A percentile compares a stretch with the other conserved stretches of the same genome.
Evolutionary conservation across 2,329 filamentous ascomycete genomes (phyloP).

Genomic region (Diaporthe ilicicola): DNA sequence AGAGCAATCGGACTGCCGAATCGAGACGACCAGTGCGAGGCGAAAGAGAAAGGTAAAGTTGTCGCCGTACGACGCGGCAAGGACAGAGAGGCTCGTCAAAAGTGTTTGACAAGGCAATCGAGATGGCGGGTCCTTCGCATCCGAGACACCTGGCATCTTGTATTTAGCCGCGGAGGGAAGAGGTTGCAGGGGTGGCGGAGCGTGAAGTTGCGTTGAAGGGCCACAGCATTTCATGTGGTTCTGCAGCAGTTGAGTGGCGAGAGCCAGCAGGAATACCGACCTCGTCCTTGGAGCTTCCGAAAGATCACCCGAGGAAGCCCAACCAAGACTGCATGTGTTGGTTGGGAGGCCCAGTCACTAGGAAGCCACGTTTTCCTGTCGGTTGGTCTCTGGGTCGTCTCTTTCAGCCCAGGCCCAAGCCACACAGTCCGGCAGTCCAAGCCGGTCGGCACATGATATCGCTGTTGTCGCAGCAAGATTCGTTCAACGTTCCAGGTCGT

Average conservation of each 20-base stretch:
- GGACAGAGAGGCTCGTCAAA: neutral
- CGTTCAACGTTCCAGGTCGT: neutral
- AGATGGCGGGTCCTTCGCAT: neutral
- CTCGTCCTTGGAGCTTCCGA: neutral
- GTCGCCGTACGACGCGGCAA: neutral
- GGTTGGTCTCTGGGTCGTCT: neutral
- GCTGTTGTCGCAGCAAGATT: neutral
- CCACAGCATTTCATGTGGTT: neutral
- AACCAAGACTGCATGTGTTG: neutral
- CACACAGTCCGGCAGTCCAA: neutral
- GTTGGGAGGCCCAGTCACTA: neutral
- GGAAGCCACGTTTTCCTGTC: neutral
- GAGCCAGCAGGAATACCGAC: neutral
- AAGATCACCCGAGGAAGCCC: neutral
- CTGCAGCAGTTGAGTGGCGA: neutral
- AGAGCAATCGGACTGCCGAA: neutral
- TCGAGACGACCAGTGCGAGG: slow-evolving; percentile 5
- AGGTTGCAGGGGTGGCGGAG: neutral
- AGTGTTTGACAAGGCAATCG: neutral
- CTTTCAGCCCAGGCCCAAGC: neutral
- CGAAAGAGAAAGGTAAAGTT: neutral
- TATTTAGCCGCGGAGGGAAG: neutral
- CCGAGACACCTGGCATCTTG: neutral
- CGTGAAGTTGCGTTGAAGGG: neutral
- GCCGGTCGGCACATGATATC: neutral